Evolutionary conservation across 2,329 filamentous ascomycete species (phyloP).

Genomic region (Chrysoporthe puriensis): DNA sequence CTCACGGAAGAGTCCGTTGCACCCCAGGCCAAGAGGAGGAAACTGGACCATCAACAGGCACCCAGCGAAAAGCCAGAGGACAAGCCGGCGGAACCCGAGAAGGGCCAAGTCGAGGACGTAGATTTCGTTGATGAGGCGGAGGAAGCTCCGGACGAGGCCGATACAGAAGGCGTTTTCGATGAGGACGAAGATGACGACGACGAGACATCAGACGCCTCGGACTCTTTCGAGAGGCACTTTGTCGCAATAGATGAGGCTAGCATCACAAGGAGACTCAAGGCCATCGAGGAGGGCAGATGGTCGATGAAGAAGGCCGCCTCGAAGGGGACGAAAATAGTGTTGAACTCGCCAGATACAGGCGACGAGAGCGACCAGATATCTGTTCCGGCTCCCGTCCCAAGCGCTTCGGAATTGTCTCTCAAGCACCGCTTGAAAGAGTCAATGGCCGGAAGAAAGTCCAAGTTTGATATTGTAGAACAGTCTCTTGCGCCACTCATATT

Average conservation of each 20-base stretch:
- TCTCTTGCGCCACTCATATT: slow-evolving; percentile 74
- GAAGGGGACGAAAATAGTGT: slow-evolving; percentile 52
- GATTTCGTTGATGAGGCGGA: slow-evolving; percentile 52
- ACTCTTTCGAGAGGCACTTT: slow-evolving; percentile 85
- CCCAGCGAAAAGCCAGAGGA: slow-evolving; percentile 32
- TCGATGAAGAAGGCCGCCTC: slow-evolving; percentile 49
- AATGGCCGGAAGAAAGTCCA: slow-evolving; percentile 55
- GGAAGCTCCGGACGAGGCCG: slow-evolving; percentile 44
- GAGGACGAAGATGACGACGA: slow-evolving; percentile 50
- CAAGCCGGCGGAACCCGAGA: slow-evolving; percentile 31
- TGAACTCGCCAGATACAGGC: slow-evolving; percentile 50
- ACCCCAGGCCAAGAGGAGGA: slow-evolving; percentile 60
- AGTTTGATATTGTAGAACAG: slow-evolving; percentile 66
- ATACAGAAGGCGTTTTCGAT: slow-evolving; percentile 38
- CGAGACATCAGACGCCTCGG: slow-evolving; percentile 47
- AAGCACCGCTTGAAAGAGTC: slow-evolving; percentile 70
- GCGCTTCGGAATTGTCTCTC: slow-evolving; percentile 58
- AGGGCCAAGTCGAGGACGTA: slow-evolving; percentile 40
- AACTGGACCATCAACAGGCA: slow-evolving; percentile 48
- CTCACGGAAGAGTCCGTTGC: slow-evolving; percentile 48
- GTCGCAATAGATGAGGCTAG: slow-evolving; percentile 65
- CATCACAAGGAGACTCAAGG: slow-evolving; percentile 57
- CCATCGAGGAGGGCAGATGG: slow-evolving; percentile 56
- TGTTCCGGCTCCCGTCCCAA: slow-evolving; percentile 42
- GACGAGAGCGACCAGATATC: slow-evolving; percentile 37